A percentile compares a stretch with the other conserved stretches of the same genome.
These are phyloP conservation scores for Hymenoscyphus occultus DNA, from an alignment of 2,329 filamentous ascomycete species.

Conservation along the genomic window DNA sequence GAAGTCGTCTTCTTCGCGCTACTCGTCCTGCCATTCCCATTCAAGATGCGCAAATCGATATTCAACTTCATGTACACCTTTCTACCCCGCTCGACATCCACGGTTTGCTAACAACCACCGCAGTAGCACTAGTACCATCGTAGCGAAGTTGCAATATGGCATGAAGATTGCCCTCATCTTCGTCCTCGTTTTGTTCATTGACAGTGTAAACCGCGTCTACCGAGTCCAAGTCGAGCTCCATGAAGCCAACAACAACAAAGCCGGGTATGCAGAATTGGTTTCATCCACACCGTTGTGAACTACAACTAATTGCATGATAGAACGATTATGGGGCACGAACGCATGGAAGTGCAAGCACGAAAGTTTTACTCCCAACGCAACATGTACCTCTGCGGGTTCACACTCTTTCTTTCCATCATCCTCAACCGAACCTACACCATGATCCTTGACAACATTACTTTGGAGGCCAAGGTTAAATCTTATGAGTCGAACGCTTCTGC, in stretches of 20 bases:
- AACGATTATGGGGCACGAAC: conserved; percentile 81
- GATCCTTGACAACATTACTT: conserved; percentile 51
- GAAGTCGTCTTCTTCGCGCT: conserved; percentile 82
- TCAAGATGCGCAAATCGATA: conserved; percentile 49
- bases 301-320: conserved; percentile 40
- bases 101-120: conserved; percentile 21
- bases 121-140: conserved; percentile 43
- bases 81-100: conserved; percentile 45
- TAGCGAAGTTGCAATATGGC: conserved; percentile 95
- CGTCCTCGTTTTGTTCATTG: conserved; percentile 95
- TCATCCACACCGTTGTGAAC: not conserved
- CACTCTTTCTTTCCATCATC: conserved; percentile 96
- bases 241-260: conserved; percentile 61
- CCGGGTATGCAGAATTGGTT: conserved; percentile 26
- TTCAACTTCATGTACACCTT: conserved; percentile 76
- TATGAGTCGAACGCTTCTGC: conserved; percentile 67
- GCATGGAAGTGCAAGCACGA: conserved; percentile 96
- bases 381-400: conserved; percentile 99
- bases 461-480: conserved; percentile 87
- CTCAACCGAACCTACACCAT: conserved; percentile 98
- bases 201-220: conserved; percentile 94
- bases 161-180: conserved; percentile 99
- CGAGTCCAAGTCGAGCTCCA: conserved; percentile 89
- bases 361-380: conserved; percentile 99
- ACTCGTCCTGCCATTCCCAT: conserved; percentile 83